Conservation (phyloP, 129 eudicot genomes). For the Flaveria sonorensis region DNA sequence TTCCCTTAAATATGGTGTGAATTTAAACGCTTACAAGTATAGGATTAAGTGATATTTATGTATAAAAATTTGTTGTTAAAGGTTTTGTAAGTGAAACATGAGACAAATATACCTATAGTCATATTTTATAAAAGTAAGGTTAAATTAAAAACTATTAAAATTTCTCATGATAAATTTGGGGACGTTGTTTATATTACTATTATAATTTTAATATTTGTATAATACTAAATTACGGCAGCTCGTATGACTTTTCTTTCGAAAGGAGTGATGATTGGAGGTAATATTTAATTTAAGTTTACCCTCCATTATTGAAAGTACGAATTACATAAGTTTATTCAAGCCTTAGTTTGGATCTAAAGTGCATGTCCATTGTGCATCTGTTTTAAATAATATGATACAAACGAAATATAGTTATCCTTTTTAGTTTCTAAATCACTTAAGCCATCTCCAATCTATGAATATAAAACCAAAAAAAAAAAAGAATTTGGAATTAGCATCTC, state of each 20-base stretch:
- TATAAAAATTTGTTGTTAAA: too few relatives aligned
- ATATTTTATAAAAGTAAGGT: too few relatives aligned
- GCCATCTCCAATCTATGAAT: neutral
- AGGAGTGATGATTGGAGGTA: constrained; percentile 7
- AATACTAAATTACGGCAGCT: neutral
- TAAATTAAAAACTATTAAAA: too few relatives aligned
- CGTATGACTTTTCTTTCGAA: neutral
- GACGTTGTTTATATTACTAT: too few relatives aligned
- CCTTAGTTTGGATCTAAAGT: constrained; percentile 8
- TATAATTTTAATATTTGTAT: neutral
- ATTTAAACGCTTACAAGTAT: too few relatives aligned
- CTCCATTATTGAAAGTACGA: constrained; percentile 22
- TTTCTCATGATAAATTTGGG: too few relatives aligned
- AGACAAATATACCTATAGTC: too few relatives aligned
- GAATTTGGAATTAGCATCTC: neutral
- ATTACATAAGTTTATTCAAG: constrained; percentile 21
- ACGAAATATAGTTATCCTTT: neutral
- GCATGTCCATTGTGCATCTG: constrained; percentile 2
- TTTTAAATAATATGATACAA: neutral
- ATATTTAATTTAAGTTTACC: constrained; percentile 18
- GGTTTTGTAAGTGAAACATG: too few relatives aligned
- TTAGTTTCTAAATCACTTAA: neutral
- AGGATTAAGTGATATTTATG: too few relatives aligned
- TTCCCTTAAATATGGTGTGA: too few relatives aligned
- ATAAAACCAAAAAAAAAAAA: neutral